Evolutionary conservation across 176 grass and related monocot genomes (phyloP), one percentile per base, ranked within the genome.

Genomic region (Avena sativa): DNA sequence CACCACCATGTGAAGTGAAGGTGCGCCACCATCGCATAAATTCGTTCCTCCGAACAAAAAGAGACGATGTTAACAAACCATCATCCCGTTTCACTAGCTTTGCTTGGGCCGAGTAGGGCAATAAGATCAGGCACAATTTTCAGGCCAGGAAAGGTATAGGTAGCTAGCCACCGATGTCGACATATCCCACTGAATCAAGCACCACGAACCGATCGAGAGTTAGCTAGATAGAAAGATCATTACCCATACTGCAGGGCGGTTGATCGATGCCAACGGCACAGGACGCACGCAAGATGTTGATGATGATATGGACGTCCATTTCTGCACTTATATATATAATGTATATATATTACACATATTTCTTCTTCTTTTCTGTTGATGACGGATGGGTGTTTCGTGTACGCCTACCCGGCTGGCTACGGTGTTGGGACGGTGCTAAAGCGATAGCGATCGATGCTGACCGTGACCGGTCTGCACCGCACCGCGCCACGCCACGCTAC

Each of bases 371-470:
- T 53, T 34, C 3, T 49, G 49, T 5, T 57, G 62, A 65, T 32
- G 21, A 65, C 46, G 61, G 44, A 76, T 81, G 43, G 61, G 59
- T 20, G 44, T 34, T 56, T 56, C 76, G 76, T 78, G 76, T 58
- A 26, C 36, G 34, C 40, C 9, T 48, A 65, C 23, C 69, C 12
- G 20, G 40, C 69, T 6, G 5, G 20, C 61, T 12, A 15, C 47
- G 47, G 46, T 30, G 73, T 52, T 52, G 26, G 74, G 74, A 52
- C 74, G 74, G 74, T 76, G 74, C 49, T 55, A 76, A 76, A 76
- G 74, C 49, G 74, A 55, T 30, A 76, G 74, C 26, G 74, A 76
- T 76, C 74, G 74, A 53, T 17, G 15, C 65, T 34, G 74, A 53
- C 2, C 9, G 32, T 55, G 72, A 76, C 72, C 72, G 47, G 21